Base-by-base conservation (phyloP, 2,329 filamentous ascomycete genomes). In the Thielaviopsis punctulata region DNA sequence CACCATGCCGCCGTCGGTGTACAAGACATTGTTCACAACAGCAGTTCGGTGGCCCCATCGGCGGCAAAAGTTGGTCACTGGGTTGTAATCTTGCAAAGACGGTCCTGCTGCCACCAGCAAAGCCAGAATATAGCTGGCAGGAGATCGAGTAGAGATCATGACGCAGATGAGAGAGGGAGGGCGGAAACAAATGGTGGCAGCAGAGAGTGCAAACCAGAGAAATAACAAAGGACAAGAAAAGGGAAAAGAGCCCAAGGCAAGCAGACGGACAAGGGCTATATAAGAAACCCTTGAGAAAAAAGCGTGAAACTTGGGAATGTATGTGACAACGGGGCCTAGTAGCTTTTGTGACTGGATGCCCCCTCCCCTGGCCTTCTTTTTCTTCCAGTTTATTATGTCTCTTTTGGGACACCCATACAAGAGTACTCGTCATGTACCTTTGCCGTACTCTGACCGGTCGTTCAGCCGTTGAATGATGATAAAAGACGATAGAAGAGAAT, bases 1-100 rank as follows among this genome's bases (percentile, higher is more conserved):
- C 24, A 80, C 60, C 51, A 74, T 64, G 4, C 78, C 78, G 36
- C 79, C 79, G 59, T 82, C 77, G 50, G 82, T 76, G 60, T 77
- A 82, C 19, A 83, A 64, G 56, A 69, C 72, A 43, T 71, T 63
- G 60, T 80, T 76, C 45, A 83, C 68, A 9, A 80, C 67, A 6
- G 78, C 69, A 7, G 76, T 76, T 60, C 80, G 75, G 60, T 82
- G 79, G 45, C 73, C 75, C 63, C 71, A 76, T 54, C 71, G 64
- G 45, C 72, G 64, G 57, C 72, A 75, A 53, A 74, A 80, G 60
- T 76, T 68, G 22, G 63, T 65, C 48, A 80, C 65, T 3, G 74
- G 74, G 58, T 79, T 69, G 53, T 69, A 62, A 55, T 72, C 68
- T 49, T 65, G 66, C 4, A 52, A 15, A 21, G 48, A 48, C 4